phyloP scores from a whole-genome alignment of 2,329 filamentous ascomycete genomes.

The Alternaria infectoria region DNA sequence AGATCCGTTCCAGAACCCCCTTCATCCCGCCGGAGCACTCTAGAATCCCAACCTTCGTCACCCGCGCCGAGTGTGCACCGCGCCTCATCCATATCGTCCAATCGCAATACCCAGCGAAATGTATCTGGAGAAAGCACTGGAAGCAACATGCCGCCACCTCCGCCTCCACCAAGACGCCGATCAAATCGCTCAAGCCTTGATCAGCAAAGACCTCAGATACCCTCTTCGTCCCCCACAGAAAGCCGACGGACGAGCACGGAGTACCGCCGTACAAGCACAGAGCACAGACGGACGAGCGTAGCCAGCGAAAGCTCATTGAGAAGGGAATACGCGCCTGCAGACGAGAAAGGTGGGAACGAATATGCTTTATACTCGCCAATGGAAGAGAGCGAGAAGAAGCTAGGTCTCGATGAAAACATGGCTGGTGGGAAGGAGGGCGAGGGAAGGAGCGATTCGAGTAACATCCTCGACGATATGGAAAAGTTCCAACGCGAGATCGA shows the following conservation, averaged over 20 bases:
- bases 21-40: slow-evolving; percentile 32
- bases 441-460: slow-evolving; percentile 26
- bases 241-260: slow-evolving; percentile 38
- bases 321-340: slow-evolving; percentile 29
- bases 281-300: slow-evolving; percentile 42
- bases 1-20: slow-evolving; percentile 27
- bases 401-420: slow-evolving; percentile 7
- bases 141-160: slow-evolving; percentile 34
- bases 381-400: slow-evolving; percentile 31
- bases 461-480: slow-evolving; percentile 49
- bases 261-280: slow-evolving; percentile 33
- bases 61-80: slow-evolving; percentile 27
- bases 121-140: slow-evolving; percentile 35
- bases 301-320: slow-evolving; percentile 42
- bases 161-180: slow-evolving; percentile 42
- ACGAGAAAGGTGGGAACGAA: slow-evolving; percentile 26
- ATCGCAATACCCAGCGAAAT: slow-evolving; percentile 28
- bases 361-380: slow-evolving; percentile 34
- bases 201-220: slow-evolving; percentile 29
- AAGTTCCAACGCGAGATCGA: slow-evolving; percentile 50
- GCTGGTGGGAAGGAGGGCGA: not conserved
- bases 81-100: slow-evolving; percentile 37
- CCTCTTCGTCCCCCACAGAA: slow-evolving; percentile 27
- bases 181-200: slow-evolving; percentile 44
- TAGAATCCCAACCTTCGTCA: slow-evolving; percentile 33